Evolutionary conservation across 73 alveolate genomes (phyloP).

Genomic region (Symbiodinium pilosum): DNA sequence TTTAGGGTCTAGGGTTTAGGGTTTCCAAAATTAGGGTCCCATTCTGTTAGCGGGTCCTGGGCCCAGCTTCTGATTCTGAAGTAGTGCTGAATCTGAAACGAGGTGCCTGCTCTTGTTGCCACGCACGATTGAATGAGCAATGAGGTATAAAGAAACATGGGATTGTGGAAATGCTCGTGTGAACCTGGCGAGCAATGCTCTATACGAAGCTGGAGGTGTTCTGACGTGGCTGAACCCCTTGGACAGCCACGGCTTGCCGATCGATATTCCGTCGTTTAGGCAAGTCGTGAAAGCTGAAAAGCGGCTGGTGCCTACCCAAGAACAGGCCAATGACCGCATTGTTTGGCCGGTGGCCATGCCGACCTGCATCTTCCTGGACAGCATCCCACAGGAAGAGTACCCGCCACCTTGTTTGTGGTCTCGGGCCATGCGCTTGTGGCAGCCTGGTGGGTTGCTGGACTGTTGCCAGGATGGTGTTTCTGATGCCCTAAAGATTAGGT

Average conservation of each 20-base stretch:
- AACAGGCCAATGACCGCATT: background rate
- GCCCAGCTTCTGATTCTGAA: no score
- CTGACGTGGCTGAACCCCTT: background rate
- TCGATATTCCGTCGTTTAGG: background rate
- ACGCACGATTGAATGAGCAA: no score
- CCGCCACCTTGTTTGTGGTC: background rate
- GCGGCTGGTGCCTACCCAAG: background rate
- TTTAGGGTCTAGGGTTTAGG: no score
- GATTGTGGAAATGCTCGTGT: background rate
- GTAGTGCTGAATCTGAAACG: no score
- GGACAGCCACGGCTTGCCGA: background rate
- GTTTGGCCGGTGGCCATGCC: background rate
- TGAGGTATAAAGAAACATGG: background rate
- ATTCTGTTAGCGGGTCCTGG: no score
- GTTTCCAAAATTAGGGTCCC: no score
- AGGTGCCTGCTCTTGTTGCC: no score
- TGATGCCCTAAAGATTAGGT: no score
- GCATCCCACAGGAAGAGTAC: background rate
- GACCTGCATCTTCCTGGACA: background rate
- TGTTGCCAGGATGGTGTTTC: no score
- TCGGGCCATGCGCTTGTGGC: background rate
- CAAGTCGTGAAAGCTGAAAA: background rate
- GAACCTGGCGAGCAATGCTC: background rate
- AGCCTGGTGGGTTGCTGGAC: background rate
- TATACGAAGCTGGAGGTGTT: background rate